Evolutionary conservation across 106 monocot genomes (phyloP).

Genomic region (Dioscorea zingiberensis): DNA sequence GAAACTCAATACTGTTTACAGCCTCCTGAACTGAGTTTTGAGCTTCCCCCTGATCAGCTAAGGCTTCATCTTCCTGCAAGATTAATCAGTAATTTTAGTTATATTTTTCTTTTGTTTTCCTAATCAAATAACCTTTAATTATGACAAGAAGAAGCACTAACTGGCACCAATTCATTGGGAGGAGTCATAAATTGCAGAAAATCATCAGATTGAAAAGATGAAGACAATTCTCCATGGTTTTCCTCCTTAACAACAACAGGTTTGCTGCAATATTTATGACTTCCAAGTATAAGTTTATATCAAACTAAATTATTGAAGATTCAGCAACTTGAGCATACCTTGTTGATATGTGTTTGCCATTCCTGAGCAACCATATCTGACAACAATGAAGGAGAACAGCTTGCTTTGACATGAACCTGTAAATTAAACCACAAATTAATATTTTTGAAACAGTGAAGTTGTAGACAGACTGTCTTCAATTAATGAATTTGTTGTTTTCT

Average conservation of each 20-base stretch:
- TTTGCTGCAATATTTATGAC: not conserved
- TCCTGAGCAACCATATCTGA: not conserved
- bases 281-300: too few relatives aligned
- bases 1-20: not conserved
- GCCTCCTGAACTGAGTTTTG: not conserved
- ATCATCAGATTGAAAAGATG: not conserved
- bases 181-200: not conserved
- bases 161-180: slow-evolving; percentile 5
- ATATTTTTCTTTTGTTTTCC: not conserved
- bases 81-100: not conserved
- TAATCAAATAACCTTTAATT: not conserved
- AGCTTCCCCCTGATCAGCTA: not conserved
- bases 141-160: not conserved
- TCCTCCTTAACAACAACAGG: not conserved
- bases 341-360: slow-evolving; percentile 5
- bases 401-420: not conserved
- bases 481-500: too few relatives aligned
- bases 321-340: not conserved
- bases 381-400: not conserved
- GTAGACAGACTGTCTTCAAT: not conserved
- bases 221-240: not conserved
- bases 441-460: not conserved
- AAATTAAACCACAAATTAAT: too few relatives aligned
- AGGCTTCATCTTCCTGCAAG: not conserved
- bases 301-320: too few relatives aligned